Evolutionary conservation across 2,329 filamentous ascomycete species (phyloP), one percentile per base, ranked within the genome.

Genomic region (Penicillium sp.): DNA sequence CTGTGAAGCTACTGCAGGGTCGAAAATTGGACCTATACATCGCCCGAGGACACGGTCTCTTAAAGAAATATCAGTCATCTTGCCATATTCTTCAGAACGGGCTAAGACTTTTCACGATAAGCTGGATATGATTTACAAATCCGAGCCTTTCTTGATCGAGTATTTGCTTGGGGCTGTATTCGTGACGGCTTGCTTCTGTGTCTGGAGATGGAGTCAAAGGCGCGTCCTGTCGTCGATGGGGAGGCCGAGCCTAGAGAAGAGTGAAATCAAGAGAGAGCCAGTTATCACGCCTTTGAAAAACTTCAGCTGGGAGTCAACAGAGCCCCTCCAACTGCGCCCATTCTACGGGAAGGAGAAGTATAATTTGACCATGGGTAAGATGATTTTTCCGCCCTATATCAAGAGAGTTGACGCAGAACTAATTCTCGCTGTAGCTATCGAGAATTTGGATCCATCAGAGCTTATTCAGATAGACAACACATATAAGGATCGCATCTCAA

Each of bases 291-390:
- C 81, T 3, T 68, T 84, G 3, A 40, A 64, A 2, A 66, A 75
- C 49, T 83, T 86, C 56, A 68, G 82, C 52, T 80, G 81, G 75
- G 62, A 72, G 45, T 73, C 68, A 0, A 79, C 76, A 26, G 73
- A 79, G 49, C 84, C 82, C 0, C 62, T 83, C 30, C 76, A 81
- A 50, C 64, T 84, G 9, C 74, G 84, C 12, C 80, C 81, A 0
- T 85, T 85, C 67, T 85, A 83, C 65, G 78, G 81, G 4, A 84
- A 80, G 64, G 77, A 81, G 5, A 84, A 80, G 59, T 87, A 83
- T 62, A 78, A 86, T 62, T 67, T 87, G 44, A 85, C 84, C 5
- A 87, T 87, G 84, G 80, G 83, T 84, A 68, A 55, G 69, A 57
- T 18, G 20, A 52, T 37, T 15, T 17, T 17, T 4, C 10, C 12